Base-by-base conservation (phyloP, 2,329 filamentous ascomycete species). In the Beauveria caledonica region DNA sequence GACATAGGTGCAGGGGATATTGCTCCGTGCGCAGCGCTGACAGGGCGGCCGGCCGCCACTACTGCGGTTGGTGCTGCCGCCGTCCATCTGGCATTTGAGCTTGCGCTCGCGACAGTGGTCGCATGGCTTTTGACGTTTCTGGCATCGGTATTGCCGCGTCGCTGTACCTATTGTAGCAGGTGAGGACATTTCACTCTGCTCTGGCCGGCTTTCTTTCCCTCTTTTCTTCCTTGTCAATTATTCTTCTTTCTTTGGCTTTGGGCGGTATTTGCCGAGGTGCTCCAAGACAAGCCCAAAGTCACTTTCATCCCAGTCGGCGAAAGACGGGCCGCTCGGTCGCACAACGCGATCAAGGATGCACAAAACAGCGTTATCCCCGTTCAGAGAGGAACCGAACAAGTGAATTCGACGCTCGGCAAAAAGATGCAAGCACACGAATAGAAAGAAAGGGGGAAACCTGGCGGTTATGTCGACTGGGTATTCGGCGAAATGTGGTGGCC, bases 141-240 rank as follows among this genome's bases (percentile, higher is more conserved):
- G 62, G 25, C 62, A 63, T 33, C 63, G 59, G 42, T 64, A 63
- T 7, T 50, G 56, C 17, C 63, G 59, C 15, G 62, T 63, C 5
- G 50, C 13, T 3, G 29, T 19, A 17, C 10, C 36, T 25, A 45
- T 40, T 17, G 17, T 19, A 7, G 25, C 33, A 17, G 51, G 36
- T 19, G 45, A 44, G 1, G 59, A 53, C 57, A 59, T 59, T 36
- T 36, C 11, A n/a, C 11, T 25, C 25, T 23, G 17, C 21, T 36
- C 23, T 33, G 5, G 3, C 45, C 15, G 17, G 15, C 17, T 19
- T 44, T 45, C 3, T 25, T 19, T 25, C 6, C 9, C 1, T 13
- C 27, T 21, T 17, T 15, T 27, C 19, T 25, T 19, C 11, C 13
- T n/a, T 19, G 5, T 29, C 3, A 11, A 17, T 39, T 57, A 5